These are phyloP conservation scores for Kluyveromyces dobzhanskii DNA, from an alignment of 805 yeast species.

Conservation along the genomic window DNA sequence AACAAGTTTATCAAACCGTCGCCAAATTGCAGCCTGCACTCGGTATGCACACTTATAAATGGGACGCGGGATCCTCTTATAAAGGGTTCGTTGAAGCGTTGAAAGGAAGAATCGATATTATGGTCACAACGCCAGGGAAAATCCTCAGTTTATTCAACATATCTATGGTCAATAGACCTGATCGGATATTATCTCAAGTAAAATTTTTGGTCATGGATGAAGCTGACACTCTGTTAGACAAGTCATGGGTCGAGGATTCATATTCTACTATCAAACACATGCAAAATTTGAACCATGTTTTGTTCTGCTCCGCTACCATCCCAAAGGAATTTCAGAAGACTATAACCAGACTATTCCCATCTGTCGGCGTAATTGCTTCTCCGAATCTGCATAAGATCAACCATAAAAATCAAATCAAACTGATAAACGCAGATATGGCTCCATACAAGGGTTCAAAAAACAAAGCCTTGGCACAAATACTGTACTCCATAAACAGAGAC, in stretches of 20 bases:
- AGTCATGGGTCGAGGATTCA: constrained; percentile 65
- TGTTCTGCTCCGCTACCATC: constrained; percentile 86
- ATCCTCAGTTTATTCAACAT: constrained; percentile 33
- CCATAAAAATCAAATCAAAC: constrained; percentile 56
- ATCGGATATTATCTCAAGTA: constrained; percentile 37
- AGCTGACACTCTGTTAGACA: constrained; percentile 87
- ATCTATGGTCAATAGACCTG: constrained; percentile 30
- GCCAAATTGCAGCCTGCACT: constrained; percentile 28
- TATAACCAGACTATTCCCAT: constrained; percentile 53
- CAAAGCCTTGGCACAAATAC: constrained; percentile 79
- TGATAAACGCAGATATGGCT: constrained; percentile 64
- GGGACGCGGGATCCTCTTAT: constrained; percentile 56
- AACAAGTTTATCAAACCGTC: constrained; percentile 55
- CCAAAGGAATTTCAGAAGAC: constrained; percentile 68
- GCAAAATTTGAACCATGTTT: constrained; percentile 50
- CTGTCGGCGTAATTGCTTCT: constrained; percentile 58
- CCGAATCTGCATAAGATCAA: constrained; percentile 85
- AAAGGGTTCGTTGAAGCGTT: constrained; percentile 41
- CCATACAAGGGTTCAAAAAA: constrained; percentile 82
- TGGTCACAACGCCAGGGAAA: constrained; percentile 83
- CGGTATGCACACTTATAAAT: constrained; percentile 41
- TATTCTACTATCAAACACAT: constrained; percentile 42
- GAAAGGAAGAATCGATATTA: constrained; percentile 56
- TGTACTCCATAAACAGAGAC: constrained; percentile 78
- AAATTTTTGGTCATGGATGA: constrained; percentile 75